Percentiles rank a stretch among this genome's conserved stretches.
phyloP scores from a whole-genome alignment of 441 rosid genomes.

The Pelargonium myrrhifolium region DNA sequence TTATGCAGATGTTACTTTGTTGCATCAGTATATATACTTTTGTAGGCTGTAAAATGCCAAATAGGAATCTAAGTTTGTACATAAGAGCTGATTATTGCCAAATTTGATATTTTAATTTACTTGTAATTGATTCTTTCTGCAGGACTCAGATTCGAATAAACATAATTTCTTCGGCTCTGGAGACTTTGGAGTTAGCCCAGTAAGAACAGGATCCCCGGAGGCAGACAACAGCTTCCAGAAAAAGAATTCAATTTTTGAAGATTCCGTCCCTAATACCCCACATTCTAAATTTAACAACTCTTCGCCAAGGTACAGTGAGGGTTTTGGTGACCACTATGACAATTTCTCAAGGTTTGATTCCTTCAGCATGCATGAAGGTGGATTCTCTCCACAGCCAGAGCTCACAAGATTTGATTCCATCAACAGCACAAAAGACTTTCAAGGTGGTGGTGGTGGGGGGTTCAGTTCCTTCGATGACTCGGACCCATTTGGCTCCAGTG shows the following conservation, averaged over 20 bases:
- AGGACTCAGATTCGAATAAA: constrained; percentile 42
- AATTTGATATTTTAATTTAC: background rate
- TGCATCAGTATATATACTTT: too few relatives aligned
- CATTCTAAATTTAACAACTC: constrained; percentile 74
- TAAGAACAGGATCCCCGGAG: constrained; percentile 56
- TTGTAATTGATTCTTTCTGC: constrained; percentile 11
- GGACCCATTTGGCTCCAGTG: constrained; percentile 86
- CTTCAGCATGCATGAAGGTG: constrained; percentile 56
- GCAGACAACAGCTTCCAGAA: constrained; percentile 41
- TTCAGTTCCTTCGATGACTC: constrained; percentile 73
- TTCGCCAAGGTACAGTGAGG: constrained; percentile 73
- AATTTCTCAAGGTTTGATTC: constrained; percentile 86
- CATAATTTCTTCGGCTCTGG: constrained; percentile 49
- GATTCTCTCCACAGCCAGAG: constrained; percentile 53
- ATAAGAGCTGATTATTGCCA: too few relatives aligned
- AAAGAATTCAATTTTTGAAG: constrained; percentile 71
- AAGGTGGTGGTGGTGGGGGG: constrained; percentile 38
- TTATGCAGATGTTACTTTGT: too few relatives aligned
- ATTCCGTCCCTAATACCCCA: constrained; percentile 86
- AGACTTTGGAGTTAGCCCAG: constrained; percentile 51
- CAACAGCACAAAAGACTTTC: constrained; percentile 67
- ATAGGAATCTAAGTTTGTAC: too few relatives aligned
- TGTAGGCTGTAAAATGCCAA: too few relatives aligned
- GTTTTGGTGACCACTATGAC: constrained; percentile 56
- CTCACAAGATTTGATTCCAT: constrained; percentile 71